Evolutionary conservation across 257 asterid species (phyloP).

Genomic region (Solanum lignicaule): DNA sequence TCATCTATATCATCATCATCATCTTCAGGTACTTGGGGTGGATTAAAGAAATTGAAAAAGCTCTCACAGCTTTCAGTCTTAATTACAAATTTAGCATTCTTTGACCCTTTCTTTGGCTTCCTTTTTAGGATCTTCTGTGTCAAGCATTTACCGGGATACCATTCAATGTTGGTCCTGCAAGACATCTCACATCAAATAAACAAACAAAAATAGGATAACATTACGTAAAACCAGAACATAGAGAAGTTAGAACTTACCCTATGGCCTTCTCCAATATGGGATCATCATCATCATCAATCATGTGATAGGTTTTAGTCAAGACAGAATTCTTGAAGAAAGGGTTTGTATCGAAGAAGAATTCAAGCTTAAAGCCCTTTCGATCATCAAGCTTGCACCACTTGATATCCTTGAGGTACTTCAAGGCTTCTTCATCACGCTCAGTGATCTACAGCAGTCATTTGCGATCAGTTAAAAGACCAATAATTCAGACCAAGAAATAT

Average conservation of each 20-base stretch:
- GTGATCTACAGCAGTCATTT: conserved; percentile 37
- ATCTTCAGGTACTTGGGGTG: conserved; percentile 72
- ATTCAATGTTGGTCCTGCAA: conserved; percentile 69
- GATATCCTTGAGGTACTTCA: conserved; percentile 69
- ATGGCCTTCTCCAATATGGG: conserved; percentile 77
- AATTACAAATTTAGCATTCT: conserved; percentile 49
- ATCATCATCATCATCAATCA: conserved; percentile 64
- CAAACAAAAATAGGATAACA: neutral
- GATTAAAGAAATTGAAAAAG: conserved; percentile 77
- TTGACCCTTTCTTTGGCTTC: conserved; percentile 71
- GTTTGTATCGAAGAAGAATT: conserved; percentile 63
- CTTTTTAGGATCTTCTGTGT: conserved; percentile 71
- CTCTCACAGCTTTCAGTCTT: conserved; percentile 75
- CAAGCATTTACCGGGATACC: conserved; percentile 72
- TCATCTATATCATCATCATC: conserved; percentile 57
- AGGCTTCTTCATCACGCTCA: conserved; percentile 79
- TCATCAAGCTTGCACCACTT: conserved; percentile 56
- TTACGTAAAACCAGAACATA: neutral
- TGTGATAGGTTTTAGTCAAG: conserved; percentile 63
- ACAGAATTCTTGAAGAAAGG: conserved; percentile 73
- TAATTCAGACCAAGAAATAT: neutral
- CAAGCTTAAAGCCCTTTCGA: conserved; percentile 84
- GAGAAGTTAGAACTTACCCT: conserved; percentile 30
- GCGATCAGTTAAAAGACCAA: neutral
- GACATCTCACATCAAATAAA: neutral